Evolutionary conservation across 228 moss, liverwort and hornwort genomes (phyloP).

Genomic region (Sphagnum magellanicum): DNA sequence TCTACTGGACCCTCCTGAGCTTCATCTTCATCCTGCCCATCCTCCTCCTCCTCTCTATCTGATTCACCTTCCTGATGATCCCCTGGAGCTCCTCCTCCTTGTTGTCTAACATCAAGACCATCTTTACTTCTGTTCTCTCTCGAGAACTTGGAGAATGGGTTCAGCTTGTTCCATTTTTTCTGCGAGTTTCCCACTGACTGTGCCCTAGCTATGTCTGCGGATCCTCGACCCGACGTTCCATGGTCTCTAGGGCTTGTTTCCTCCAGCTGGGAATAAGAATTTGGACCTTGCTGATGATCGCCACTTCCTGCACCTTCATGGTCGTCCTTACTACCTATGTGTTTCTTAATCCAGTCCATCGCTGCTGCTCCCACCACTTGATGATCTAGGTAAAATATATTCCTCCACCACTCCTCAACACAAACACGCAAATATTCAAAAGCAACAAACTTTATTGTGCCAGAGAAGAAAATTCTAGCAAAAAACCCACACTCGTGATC

Average conservation of each 20-base stretch:
- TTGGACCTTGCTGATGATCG: background rate
- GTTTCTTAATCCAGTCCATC: slow-evolving; percentile 40
- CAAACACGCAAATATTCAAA: too few species aligned
- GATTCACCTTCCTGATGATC: slow-evolving; percentile 39
- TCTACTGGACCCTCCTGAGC: slow-evolving; percentile 40
- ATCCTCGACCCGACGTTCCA: background rate
- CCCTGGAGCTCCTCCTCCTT: slow-evolving; percentile 2
- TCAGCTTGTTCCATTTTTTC: background rate
- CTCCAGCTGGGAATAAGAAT: background rate
- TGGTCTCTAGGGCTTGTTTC: background rate
- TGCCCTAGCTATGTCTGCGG: slow-evolving; percentile 3
- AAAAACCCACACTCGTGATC: too few species aligned
- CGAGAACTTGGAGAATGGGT: background rate
- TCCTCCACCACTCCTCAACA: too few species aligned
- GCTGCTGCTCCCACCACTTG: background rate
- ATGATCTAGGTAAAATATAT: too few species aligned
- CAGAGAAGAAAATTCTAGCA: too few species aligned
- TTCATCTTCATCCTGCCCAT: background rate
- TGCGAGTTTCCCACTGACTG: background rate
- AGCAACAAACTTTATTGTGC: too few species aligned
- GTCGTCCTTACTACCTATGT: slow-evolving; percentile 31
- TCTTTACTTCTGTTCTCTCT: background rate
- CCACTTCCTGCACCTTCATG: slow-evolving; percentile 26
- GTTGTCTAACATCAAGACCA: background rate
- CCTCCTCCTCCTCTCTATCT: slow-evolving; percentile 14